phyloP scores from a whole-genome alignment of 2,329 filamentous ascomycete genomes.

The Neofusicoccum sp. region DNA sequence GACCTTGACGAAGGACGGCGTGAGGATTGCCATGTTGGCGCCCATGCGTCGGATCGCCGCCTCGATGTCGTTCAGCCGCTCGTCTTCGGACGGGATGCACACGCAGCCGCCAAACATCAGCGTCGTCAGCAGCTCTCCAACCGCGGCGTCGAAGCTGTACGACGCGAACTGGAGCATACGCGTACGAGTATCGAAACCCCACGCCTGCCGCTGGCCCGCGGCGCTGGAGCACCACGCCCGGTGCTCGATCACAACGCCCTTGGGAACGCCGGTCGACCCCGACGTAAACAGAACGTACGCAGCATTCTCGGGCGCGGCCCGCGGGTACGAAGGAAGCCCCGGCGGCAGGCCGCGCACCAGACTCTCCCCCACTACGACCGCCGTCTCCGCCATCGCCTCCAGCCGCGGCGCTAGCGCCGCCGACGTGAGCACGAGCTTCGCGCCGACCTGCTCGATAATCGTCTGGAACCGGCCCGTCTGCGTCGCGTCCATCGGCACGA shows the following conservation, averaged over 20 bases:
- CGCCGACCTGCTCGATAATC: constrained; percentile 22
- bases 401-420: constrained; percentile 49
- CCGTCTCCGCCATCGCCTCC: constrained; percentile 48
- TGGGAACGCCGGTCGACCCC: constrained; percentile 20
- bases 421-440: constrained; percentile 36
- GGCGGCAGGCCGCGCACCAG: constrained; percentile 50
- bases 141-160: constrained; percentile 36
- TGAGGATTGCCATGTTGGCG: constrained; percentile 48
- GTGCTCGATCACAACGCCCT: constrained; percentile 28
- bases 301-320: constrained; percentile 30
- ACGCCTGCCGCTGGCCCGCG: neutral
- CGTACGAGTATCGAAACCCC: constrained; percentile 27
- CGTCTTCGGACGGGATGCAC: constrained; percentile 40
- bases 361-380: constrained; percentile 51
- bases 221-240: constrained; percentile 35
- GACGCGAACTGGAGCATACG: constrained; percentile 35
- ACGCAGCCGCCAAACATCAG: constrained; percentile 38
- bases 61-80: constrained; percentile 29
- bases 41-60: constrained; percentile 38
- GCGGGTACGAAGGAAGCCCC: constrained; percentile 57
- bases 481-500: constrained; percentile 3
- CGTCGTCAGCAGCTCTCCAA: constrained; percentile 36
- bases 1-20: constrained; percentile 44
- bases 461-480: constrained; percentile 42
- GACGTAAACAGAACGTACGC: constrained; percentile 67